Base-by-base conservation (phyloP, 2,329 filamentous ascomycete genomes). In the Volutella citrinella region DNA sequence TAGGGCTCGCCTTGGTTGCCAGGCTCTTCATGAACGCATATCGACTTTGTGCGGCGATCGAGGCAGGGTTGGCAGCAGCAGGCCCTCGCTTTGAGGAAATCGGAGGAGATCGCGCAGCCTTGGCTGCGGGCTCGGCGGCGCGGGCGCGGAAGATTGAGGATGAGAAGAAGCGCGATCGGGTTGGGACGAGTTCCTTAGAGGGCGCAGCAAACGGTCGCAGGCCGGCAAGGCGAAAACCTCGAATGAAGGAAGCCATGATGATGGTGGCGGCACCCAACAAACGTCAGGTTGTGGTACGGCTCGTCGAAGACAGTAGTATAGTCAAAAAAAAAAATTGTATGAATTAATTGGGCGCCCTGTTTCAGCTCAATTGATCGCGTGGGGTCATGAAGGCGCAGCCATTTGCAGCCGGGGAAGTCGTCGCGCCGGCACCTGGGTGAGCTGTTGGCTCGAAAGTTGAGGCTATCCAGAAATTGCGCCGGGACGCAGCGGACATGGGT, bases 21-120 rank as follows among this genome's bases (percentile, higher is more conserved):
- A 87, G 69, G 39, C 69, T 71, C 41, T 71, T 70, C 49, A 70
- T 68, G 60, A 72, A 79, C 34, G 61, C 67, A 49, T 64, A 69
- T 52, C 49, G 48, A 35, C 48, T 59, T 23, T 47, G 51, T 8
- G 49, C 43, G 36, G 40, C 40, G 37, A 43, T 38, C 26, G 49
- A 19, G 26, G 40, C 19, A 28, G 38, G 28, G 39, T 33, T 25
- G 31, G 24, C 24, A 32, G 26, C 8, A 9, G 20, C 8, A 19
- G 44, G 38, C 5, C 33, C 29, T 20, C 38, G 28, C 38, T 41
- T 36, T 19, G 44, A 30, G n/a, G n/a, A n/a, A n/a, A n/a, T n/a
- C 11, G 34, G 25, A 6, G 41, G 27, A 11, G 49, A 18, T 22
- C 44, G 46, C 13, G 34, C 20, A 10, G 43, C 9, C 31, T 49